Base-by-base conservation (phyloP, 2,329 filamentous ascomycete genomes). In the Talaromyces albobiverticillius region DNA sequence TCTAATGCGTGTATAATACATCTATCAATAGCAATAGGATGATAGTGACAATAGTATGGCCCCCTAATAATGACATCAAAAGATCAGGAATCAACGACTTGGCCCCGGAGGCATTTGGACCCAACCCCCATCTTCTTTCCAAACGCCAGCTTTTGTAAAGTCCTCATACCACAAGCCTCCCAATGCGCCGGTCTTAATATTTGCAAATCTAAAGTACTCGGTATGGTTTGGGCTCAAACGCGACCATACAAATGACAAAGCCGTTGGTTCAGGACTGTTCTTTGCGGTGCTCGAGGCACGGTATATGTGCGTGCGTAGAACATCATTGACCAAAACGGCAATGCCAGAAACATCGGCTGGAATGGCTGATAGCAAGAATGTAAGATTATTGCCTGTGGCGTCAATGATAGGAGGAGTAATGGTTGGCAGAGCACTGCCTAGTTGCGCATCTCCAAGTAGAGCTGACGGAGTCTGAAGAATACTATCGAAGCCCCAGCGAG, bases 401-500 rank as follows among this genome's bases (percentile, higher is more conserved):
- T 25, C n/a, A 40, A 63, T 53, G 10, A 55, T 20, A 0, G 64
- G 61, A 1, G 57, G 50, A 3, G 61, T 57, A 22, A 73, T 63
- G 2, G 60, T 56, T 4, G 71, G 71, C 9, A 71, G 61, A 1
- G 62, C 40, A 23, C 67, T 71, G 6, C 67, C 67, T 3, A 71
- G 58, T 41, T 67, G 64, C 3, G 60, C 71, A 13, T 69, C 71
- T 31, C 68, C 65, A 11, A 73, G 67, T 26, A 85, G 64, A 18
- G 77, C 74, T 2, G 67, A 74, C 1, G 80, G 78, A 0, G 82
- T 84, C 61, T 85, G 76, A 0, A 85, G 72, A 53, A 85, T 82
- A 51, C 72, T 76, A 59, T 79, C 82, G 62, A 84, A 85, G 2
- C 82, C 82, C 82, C 82, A 85, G n/a, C 82, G 73, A 2, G 82